These are phyloP conservation scores for Thermothelomyces thermophilus DNA, from an alignment of 2,329 filamentous ascomycete species.

Conservation along the genomic window DNA sequence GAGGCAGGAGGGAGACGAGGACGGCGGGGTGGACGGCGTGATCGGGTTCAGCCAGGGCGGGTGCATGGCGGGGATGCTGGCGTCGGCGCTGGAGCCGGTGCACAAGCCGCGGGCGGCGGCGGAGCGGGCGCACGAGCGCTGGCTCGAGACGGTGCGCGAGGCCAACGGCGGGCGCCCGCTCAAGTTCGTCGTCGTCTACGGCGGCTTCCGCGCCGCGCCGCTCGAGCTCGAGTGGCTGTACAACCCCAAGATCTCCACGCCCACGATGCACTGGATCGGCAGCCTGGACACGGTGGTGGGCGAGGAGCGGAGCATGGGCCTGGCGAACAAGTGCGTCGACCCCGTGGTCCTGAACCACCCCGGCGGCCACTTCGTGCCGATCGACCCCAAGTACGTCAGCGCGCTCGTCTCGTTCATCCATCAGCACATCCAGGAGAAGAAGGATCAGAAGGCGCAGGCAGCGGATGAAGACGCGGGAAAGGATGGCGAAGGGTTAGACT, in stretches of 20 bases:
- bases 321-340: constrained; percentile 59
- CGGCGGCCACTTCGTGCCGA: constrained; percentile 84
- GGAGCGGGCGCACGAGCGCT: constrained; percentile 28
- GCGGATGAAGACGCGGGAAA: no score
- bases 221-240: constrained; percentile 62
- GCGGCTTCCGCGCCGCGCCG: constrained; percentile 64
- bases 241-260: constrained; percentile 67
- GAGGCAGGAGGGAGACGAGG: not conserved
- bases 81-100: constrained; percentile 60
- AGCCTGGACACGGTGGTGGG: constrained; percentile 83
- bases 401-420: constrained; percentile 46
- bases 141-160: constrained; percentile 40
- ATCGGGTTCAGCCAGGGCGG: constrained; percentile 80
- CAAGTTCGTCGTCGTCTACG: constrained; percentile 70
- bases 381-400: constrained; percentile 73
- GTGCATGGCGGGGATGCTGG: constrained; percentile 64
- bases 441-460: no score
- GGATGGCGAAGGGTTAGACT: no score
- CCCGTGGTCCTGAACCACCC: constrained; percentile 62
- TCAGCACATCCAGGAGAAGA: not conserved
- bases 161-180: constrained; percentile 44
- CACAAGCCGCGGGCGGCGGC: not conserved
- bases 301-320: constrained; percentile 59
- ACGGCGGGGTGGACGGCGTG: constrained; percentile 53
- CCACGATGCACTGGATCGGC: constrained; percentile 75